phyloP scores from a whole-genome alignment of 148 eudicot genomes.

The Amaranthus palmeri region DNA sequence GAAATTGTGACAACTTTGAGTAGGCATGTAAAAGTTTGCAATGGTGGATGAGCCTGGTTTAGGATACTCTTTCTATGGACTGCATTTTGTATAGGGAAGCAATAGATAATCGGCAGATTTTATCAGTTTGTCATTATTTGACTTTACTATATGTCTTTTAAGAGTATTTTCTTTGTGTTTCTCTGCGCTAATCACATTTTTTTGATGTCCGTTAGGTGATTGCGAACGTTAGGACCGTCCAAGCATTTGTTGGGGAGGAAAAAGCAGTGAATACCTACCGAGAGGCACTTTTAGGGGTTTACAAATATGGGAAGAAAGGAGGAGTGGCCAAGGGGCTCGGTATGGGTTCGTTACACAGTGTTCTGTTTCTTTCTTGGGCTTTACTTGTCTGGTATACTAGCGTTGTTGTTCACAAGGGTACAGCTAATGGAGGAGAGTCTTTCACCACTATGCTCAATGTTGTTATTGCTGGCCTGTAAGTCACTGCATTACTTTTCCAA shows the following conservation, averaged over 20 bases:
- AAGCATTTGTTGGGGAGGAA: conserved; percentile 94
- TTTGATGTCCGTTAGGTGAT: conserved; percentile 50
- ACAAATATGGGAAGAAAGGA: conserved; percentile 78
- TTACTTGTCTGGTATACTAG: conserved; percentile 98
- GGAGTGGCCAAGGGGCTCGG: conserved; percentile 96
- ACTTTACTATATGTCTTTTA: background rate
- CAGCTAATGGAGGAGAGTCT: conserved; percentile 90
- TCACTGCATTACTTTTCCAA: conserved; percentile 2
- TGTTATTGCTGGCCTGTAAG: conserved; percentile 95
- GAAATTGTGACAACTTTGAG: too few species aligned
- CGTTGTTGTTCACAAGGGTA: conserved; percentile 73
- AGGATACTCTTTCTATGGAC: too few species aligned
- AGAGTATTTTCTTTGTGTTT: background rate
- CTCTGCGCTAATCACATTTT: background rate
- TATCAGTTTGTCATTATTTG: too few species aligned
- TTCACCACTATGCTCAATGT: conserved; percentile 99
- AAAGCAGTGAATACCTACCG: conserved; percentile 65
- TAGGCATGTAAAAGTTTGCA: too few species aligned
- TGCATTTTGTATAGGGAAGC: too few species aligned
- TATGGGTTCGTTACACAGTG: conserved; percentile 76
- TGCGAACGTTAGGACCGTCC: conserved; percentile 93
- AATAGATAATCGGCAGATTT: too few species aligned
- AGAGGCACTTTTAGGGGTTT: conserved; percentile 58
- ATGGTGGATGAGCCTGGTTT: too few species aligned
- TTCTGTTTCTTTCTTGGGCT: conserved; percentile 92